phyloP scores from a whole-genome alignment of 108 stramenopile genomes.

The Craspedostauros australis region DNA sequence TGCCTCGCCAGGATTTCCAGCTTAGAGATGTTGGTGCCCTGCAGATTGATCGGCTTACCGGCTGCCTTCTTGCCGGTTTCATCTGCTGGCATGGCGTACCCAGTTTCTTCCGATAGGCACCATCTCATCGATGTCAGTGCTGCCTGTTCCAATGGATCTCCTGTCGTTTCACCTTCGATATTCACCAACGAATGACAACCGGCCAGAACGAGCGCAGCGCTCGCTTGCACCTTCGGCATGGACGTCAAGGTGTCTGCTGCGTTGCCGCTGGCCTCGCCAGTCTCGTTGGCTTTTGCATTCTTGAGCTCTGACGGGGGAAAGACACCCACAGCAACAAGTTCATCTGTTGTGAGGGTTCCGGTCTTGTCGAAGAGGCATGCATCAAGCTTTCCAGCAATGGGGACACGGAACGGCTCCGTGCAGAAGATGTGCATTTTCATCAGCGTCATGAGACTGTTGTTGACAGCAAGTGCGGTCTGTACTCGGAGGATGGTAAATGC shows the following conservation, averaged over 20 bases:
- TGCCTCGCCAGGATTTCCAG: slow-evolving; percentile 83
- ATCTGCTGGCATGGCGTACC: slow-evolving; percentile 44
- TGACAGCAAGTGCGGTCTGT: slow-evolving; percentile 98
- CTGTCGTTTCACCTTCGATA: slow-evolving; percentile 82
- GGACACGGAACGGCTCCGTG: slow-evolving; percentile 94
- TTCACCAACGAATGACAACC: slow-evolving; percentile 88
- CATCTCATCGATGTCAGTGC: slow-evolving; percentile 81
- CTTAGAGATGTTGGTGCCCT: slow-evolving; percentile 26
- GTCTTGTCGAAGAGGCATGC: slow-evolving; percentile 98
- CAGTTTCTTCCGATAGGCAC: slow-evolving; percentile 47
- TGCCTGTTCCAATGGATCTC: slow-evolving; percentile 88
- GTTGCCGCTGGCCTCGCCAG: slow-evolving; percentile 30
- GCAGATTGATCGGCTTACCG: slow-evolving; percentile 37
- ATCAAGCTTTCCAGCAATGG: slow-evolving; percentile 93
- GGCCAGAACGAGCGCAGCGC: slow-evolving; percentile 75
- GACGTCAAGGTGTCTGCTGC: slow-evolving; percentile 70
- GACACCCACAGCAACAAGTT: slow-evolving; percentile 94
- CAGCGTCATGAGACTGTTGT: slow-evolving; percentile 93
- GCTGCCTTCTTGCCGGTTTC: slow-evolving; percentile 55
- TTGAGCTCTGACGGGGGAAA: slow-evolving; percentile 33
- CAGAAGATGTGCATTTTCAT: slow-evolving; percentile 97
- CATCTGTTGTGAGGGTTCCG: slow-evolving; percentile 95
- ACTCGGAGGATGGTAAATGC: slow-evolving; percentile 41
- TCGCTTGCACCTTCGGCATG: slow-evolving; percentile 61
- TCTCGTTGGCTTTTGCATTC: slow-evolving; percentile 21